phyloP scores from a whole-genome alignment of 305 asterid species.

The Fraxinus baroniana region DNA sequence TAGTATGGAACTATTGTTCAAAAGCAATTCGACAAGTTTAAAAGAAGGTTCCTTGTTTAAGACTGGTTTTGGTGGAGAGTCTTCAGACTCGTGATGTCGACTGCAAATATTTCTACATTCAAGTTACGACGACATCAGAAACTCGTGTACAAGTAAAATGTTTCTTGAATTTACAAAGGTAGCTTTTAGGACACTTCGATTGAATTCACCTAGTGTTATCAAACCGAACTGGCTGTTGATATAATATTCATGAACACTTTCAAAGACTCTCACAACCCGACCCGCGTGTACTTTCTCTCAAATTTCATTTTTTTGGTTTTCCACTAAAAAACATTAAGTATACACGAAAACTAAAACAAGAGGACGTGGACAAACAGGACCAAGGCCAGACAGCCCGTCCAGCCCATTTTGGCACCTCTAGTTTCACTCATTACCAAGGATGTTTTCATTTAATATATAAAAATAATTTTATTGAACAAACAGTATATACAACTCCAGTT shows the following conservation, averaged over 20 bases:
- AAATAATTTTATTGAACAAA: constrained; percentile 18
- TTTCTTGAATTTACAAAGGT: background rate
- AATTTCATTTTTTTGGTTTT: background rate
- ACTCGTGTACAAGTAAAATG: background rate
- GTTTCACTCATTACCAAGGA: background rate
- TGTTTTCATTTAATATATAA: background rate
- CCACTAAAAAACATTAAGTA: background rate
- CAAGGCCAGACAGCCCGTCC: background rate
- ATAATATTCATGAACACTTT: background rate
- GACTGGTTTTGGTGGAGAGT: background rate
- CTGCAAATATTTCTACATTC: background rate
- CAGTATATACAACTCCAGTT: constrained; percentile 31
- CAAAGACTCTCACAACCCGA: background rate
- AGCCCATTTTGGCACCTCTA: background rate
- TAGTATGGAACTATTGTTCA: background rate
- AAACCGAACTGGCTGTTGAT: background rate
- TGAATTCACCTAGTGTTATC: background rate
- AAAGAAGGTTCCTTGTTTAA: background rate
- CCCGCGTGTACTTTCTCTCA: background rate
- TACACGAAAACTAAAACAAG: background rate
- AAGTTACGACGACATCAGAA: background rate
- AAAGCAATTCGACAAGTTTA: background rate
- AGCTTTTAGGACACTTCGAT: background rate
- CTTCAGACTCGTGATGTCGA: background rate
- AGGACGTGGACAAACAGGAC: background rate